Base-by-base conservation (phyloP, 139 green algal genomes). In the Zygnema cylindricum region DNA sequence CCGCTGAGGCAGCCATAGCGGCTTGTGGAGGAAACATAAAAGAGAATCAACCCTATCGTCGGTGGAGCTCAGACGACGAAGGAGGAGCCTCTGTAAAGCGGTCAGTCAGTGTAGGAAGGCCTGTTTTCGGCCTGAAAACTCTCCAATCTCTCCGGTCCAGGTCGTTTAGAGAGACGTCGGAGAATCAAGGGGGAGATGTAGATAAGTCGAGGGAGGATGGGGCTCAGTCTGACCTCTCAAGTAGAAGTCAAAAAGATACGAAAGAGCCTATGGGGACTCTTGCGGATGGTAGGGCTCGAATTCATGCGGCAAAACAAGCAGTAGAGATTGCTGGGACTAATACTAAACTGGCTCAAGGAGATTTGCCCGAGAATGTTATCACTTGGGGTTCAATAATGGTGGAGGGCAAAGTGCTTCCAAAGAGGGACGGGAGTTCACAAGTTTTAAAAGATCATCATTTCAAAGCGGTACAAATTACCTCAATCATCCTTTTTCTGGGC, bases 371-470 rank as follows among this genome's bases (percentile, higher is more conserved):
- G n/a, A 82, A 82, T 86, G 81, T 86, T n/a, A 88, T 88, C 32
- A 38, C 32, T 36, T 88, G 83, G 83, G 83, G 83, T 30, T 88
- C 83, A 21, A 39, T 88, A 33, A 41, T 88, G 16, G 69, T 88
- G 83, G 83, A 88, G 83, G 83, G 83, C 25, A 88, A 88, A 75
- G 84, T 39, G 33, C 75, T 88, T 1, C 83, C 83, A 33, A 36
- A 32, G 11, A 89, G 23, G 36, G 83, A 88, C 32, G 83, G 73
- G 32, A 42, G 54, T 0, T 88, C 83, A 21, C 83, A 76, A 23
- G 25, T 88, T 23, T n/a, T 88, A n/a, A 88, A 88, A 0, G 83
- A 88, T 39, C 38, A 25, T 25, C 77, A 88, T 39, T 88, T 88
- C 83, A 87, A 88, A 57, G 83, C 83, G 38, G 79, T 86, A 25